Evolutionary conservation across 2,329 filamentous ascomycete species (phyloP).

Genomic region (Venturia carpophila): DNA sequence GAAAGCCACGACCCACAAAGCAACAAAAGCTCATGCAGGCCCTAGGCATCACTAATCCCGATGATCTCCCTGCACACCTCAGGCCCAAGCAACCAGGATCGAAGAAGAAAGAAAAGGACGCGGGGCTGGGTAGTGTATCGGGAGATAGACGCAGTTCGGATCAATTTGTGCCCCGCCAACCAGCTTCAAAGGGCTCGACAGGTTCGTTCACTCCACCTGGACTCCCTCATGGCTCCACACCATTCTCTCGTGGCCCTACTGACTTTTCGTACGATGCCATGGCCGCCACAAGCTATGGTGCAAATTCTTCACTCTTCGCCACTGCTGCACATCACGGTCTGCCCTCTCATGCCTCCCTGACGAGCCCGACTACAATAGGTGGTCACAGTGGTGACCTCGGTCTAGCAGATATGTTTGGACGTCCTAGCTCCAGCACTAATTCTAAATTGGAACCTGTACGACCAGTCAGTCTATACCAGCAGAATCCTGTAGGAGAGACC

Average conservation of each 20-base stretch:
- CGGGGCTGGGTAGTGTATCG: background rate
- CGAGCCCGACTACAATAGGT: background rate
- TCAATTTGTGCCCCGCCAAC: background rate
- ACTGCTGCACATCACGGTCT: slow-evolving; percentile 5
- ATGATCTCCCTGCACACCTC: slow-evolving; percentile 77
- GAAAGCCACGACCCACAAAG: slow-evolving; percentile 94
- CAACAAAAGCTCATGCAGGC: slow-evolving; percentile 89
- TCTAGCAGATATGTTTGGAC: slow-evolving; percentile 15
- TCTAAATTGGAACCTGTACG: slow-evolving; percentile 1
- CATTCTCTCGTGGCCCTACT: background rate
- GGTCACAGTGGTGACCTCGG: background rate
- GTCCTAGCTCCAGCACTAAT: slow-evolving; percentile 14
- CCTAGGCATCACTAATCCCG: slow-evolving; percentile 80
- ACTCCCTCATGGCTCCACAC: background rate
- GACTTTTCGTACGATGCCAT: slow-evolving; percentile 18
- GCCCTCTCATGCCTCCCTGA: background rate
- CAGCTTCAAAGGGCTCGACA: background rate
- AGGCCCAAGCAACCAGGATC: slow-evolving; percentile 52
- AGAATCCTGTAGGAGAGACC: background rate
- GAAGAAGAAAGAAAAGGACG: slow-evolving; percentile 17
- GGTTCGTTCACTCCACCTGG: slow-evolving; percentile 5
- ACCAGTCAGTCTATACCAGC: slow-evolving; percentile 10
- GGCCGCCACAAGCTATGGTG: slow-evolving; percentile 5
- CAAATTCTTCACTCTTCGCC: slow-evolving; percentile 13
- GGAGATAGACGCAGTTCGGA: background rate